A percentile compares a stretch with the other conserved stretches of the same genome.
These are phyloP conservation scores for Mortierella sp. DNA, from an alignment of 371 early-diverging fungal genomes.

Conservation along the genomic window DNA sequence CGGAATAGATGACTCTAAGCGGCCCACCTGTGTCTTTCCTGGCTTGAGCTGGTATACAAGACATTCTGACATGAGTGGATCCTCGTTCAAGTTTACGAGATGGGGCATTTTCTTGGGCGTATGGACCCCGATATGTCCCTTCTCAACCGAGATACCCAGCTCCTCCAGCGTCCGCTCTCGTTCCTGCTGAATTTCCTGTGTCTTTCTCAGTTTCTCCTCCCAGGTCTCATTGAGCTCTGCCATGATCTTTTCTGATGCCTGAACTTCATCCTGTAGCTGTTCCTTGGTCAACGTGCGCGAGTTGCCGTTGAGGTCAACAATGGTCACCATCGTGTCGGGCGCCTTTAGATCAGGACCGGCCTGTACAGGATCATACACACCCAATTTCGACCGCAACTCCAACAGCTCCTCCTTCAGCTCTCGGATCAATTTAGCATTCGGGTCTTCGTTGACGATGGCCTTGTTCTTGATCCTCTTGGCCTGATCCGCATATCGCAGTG, in stretches of 20 bases:
- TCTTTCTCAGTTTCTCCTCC: constrained; percentile 86
- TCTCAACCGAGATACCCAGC: constrained; percentile 82
- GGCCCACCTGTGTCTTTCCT: constrained; percentile 81
- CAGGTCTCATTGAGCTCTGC: constrained; percentile 85
- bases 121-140: constrained; percentile 82
- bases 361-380: constrained; percentile 70
- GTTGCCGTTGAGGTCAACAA: constrained; percentile 63
- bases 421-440: constrained; percentile 85
- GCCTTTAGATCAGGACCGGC: constrained; percentile 28
- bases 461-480: constrained; percentile 94
- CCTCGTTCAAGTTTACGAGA: constrained; percentile 90
- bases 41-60: constrained; percentile 88
- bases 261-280: constrained; percentile 82
- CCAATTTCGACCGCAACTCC: constrained; percentile 72
- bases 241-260: constrained; percentile 89
- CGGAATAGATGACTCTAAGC: constrained; percentile 57
- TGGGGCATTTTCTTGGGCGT: constrained; percentile 89
- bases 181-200: constrained; percentile 79
- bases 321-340: constrained; percentile 55
- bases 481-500: constrained; percentile 94
- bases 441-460: constrained; percentile 94
- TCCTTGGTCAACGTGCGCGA: constrained; percentile 66
- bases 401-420: constrained; percentile 89
- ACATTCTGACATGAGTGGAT: constrained; percentile 92
- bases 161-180: constrained; percentile 84